Conservation (phyloP, 2,329 filamentous ascomycete genomes). For the Geosmithia morbida region DNA sequence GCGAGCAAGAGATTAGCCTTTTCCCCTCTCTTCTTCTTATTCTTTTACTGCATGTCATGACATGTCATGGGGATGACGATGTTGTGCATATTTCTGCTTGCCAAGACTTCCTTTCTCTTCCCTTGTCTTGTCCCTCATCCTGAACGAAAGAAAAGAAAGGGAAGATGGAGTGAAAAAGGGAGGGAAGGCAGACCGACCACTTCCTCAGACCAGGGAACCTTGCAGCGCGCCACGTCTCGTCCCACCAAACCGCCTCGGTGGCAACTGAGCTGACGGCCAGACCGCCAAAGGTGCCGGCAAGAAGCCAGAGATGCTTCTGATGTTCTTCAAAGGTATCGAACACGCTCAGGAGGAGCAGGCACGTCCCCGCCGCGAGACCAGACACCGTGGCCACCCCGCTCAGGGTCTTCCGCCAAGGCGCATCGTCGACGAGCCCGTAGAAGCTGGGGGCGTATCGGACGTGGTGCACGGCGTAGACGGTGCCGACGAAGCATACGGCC, state of each 20-base stretch:
- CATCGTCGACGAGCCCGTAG: slow-evolving; percentile 3
- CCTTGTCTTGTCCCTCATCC: no score
- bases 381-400: slow-evolving; percentile 4
- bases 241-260: slow-evolving; percentile 3
- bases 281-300: slow-evolving; percentile 3
- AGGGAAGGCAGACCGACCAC: neutral
- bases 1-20: no score
- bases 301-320: slow-evolving; percentile 3
- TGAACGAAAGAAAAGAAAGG: neutral
- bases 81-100: no score
- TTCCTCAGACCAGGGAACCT: slow-evolving; percentile 3
- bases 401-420: slow-evolving; percentile 1
- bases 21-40: no score
- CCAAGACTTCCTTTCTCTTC: no score
- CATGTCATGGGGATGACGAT: no score
- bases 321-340: slow-evolving; percentile 4
- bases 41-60: neutral
- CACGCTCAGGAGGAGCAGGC: slow-evolving; percentile 2
- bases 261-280: slow-evolving; percentile 2
- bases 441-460: slow-evolving; percentile 2
- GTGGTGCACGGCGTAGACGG: slow-evolving; percentile 3
- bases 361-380: slow-evolving; percentile 1
- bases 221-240: slow-evolving; percentile 3
- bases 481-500: slow-evolving; percentile 3
- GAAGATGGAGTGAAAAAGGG: no score